Evolutionary conservation across 441 rosid genomes (phyloP), one percentile per base, ranked within the genome.

Genomic region (Pelargonium australe): DNA sequence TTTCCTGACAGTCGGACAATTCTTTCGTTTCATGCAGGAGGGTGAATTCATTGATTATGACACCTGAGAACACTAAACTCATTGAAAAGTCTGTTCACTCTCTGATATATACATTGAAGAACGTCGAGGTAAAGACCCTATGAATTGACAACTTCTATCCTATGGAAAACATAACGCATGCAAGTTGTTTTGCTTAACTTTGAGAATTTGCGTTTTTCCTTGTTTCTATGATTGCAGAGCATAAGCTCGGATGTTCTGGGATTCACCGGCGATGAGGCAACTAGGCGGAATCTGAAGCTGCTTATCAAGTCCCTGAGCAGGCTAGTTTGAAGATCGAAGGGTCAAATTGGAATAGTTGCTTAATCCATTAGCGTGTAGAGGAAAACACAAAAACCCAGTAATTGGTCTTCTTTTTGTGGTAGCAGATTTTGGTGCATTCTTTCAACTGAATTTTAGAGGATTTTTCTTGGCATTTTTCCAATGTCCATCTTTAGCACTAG

Each of bases 271-370:
- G 97, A 95, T 47, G 97, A 95, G 65, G 85, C 86, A 63, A 88
- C 94, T 4, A 90, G 92, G 74, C 79, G 73, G 78, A 95, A 85
- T 78, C 80, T 95, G 71, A 95, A 91, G 79, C 80, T 80, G 62
- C 92, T 95, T 51, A 95, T 91, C 68, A 95, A 86, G 84, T 91
- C 97, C 66, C 95, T 91, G 8, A 88, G 99, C 81, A 85, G 99
- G 83, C 72, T 95, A 70, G 66, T 95, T 72, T 91, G 81, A 87
- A 76, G 49, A 63, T 60, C 19, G 60, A 64, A n/a, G 5, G 34
- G 20, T 45, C 69, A 53, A 67, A 60, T 20, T 20, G 0, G 23
- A 20, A 20, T 20, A 20, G 23, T 20, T 20, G 23, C 23, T 20
- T 20, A 20, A 20, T 20, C 23, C 23, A 20, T 20, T 20, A 20